These are phyloP conservation scores for Atalantia buxifolia DNA, from an alignment of 345 rosid species.

Conservation along the genomic window DNA sequence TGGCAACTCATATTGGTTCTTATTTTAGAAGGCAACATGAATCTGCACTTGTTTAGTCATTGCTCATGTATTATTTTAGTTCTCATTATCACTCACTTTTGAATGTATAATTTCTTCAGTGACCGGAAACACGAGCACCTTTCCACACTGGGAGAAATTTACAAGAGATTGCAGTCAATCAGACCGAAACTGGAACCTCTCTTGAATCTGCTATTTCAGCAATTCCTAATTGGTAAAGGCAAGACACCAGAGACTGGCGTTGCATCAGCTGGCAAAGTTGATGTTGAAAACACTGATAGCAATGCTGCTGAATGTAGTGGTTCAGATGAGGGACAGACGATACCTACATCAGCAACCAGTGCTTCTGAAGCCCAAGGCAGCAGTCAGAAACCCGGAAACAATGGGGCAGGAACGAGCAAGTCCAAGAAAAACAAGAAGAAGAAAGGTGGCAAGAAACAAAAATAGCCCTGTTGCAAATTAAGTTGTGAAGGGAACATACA, in stretches of 20 bases:
- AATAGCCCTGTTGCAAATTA: neutral
- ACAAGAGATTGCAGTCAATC: slow-evolving; percentile 14
- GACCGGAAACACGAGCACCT: slow-evolving; percentile 5
- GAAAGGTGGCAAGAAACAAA: slow-evolving; percentile 4
- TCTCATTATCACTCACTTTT: too few species aligned
- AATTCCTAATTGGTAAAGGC: neutral
- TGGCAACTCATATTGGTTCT: neutral
- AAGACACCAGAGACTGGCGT: neutral
- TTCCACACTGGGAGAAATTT: slow-evolving; percentile 16
- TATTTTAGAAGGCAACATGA: too few species aligned
- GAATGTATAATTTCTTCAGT: neutral
- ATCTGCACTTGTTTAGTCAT: slow-evolving; percentile 4
- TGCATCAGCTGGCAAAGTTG: neutral
- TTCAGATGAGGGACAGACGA: neutral
- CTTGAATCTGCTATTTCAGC: slow-evolving; percentile 10
- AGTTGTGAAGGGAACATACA: neutral
- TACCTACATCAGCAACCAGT: neutral
- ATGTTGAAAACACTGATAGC: neutral
- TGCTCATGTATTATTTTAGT: too few species aligned
- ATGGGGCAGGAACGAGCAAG: neutral
- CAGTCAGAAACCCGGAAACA: neutral
- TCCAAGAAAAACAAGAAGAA: slow-evolving; percentile 1
- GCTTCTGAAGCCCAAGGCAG: neutral
- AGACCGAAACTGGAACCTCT: slow-evolving; percentile 12
- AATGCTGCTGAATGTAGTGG: slow-evolving; percentile 1